Conservation (phyloP, 768 basidiomycete genomes). For the Gymnopilus junonius region DNA sequence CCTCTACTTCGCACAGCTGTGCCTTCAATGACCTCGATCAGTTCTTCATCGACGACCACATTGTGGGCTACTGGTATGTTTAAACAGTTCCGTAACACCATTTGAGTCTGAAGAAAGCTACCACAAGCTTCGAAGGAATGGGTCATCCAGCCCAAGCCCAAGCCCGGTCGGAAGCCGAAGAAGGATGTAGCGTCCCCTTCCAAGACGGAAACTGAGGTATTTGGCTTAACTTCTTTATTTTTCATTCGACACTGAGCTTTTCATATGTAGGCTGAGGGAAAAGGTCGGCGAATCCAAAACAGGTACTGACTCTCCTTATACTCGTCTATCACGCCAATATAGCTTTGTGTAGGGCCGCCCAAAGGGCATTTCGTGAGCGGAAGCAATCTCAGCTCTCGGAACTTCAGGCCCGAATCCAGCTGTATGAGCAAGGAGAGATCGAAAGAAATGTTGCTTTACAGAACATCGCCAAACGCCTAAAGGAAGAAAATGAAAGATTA, state of each 20-base stretch:
- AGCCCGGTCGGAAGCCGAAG: slow-evolving; percentile 89
- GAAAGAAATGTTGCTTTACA: slow-evolving; percentile 87
- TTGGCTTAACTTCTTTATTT: slow-evolving; percentile 21
- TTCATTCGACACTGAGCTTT: not conserved
- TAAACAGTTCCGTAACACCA: not conserved
- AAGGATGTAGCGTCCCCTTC: slow-evolving; percentile 51
- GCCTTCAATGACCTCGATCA: slow-evolving; percentile 13
- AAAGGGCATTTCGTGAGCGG: slow-evolving; percentile 88
- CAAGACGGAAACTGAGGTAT: slow-evolving; percentile 56
- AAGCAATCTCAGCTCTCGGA: slow-evolving; percentile 89
- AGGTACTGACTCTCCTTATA: slow-evolving; percentile 44
- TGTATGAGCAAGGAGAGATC: slow-evolving; percentile 90
- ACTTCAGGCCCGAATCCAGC: slow-evolving; percentile 82
- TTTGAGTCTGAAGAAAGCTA: slow-evolving; percentile 13
- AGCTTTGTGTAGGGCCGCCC: slow-evolving; percentile 64
- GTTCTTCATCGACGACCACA: slow-evolving; percentile 51
- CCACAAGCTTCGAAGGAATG: slow-evolving; percentile 83
- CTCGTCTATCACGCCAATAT: not conserved
- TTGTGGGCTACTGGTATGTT: slow-evolving; percentile 78
- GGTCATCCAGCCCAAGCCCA: slow-evolving; percentile 86
- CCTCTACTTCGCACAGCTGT: slow-evolving; percentile 5
- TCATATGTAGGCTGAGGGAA: slow-evolving; percentile 46
- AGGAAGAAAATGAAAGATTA: slow-evolving; percentile 84
- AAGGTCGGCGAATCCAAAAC: slow-evolving; percentile 78
- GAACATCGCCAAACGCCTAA: slow-evolving; percentile 79